Evolutionary conservation across 2,329 filamentous ascomycete genomes (phyloP), one percentile per base, ranked within the genome.

Genomic region (Aspergillus tanneri): DNA sequence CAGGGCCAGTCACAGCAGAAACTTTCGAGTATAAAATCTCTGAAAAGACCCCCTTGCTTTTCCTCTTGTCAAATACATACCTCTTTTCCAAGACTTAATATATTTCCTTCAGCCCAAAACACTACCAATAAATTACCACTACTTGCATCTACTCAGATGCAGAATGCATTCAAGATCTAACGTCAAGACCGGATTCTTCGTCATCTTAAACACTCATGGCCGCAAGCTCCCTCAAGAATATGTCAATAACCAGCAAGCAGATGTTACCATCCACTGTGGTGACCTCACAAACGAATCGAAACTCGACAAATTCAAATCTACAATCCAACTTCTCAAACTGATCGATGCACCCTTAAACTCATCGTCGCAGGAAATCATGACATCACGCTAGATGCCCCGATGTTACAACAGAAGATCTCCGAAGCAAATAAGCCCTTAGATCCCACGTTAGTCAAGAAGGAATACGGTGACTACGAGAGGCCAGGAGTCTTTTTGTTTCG

Each of bases 281-380:
- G 77, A 81, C 46, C 63, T 82, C 3, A 80, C 77, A 0, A 61
- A 70, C 1, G 62, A 63, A 6, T 76, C 73, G 3, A 67, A 65
- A 7, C 42, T 76, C 0, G 39, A 56, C 2, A 77, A 80, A 50
- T 74, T 73, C 34, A 58, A 55, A 9, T 56, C 57, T 0, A 69
- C 76, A 0, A 64, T 82, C 8, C 49, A 64, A n/a, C 60, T 75
- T 28, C 64, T 83, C 4, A 58, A 68, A 4, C 43, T 48, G 1
- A 58, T 79, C n/a, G 54, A 70, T 5, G 76, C 78, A 1, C 73
- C 76, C 64, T 82, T 5, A 82, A 81, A 53, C 66, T 82, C 3
- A 71, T 75, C 35, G 81, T 83, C 49, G 71, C 78, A 2, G 78
- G 80, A 2, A 82, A 81, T 49, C 79, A 82, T 54, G 78, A 83